phyloP scores from a whole-genome alignment of 495 filamentous ascomycete species.

The Rhizodiscina lignyota region DNA sequence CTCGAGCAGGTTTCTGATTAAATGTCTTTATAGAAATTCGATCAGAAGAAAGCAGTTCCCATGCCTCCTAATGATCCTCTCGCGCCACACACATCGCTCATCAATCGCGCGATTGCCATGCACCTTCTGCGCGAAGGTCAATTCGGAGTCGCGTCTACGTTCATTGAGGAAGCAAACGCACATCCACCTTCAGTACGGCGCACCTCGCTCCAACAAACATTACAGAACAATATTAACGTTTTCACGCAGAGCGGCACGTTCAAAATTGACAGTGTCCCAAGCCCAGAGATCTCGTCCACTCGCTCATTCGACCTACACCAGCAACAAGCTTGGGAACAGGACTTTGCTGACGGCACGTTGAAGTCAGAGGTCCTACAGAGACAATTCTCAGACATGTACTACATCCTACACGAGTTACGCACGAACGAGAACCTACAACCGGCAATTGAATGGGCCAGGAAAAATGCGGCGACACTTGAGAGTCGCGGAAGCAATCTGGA shows the following conservation, averaged over 20 bases:
- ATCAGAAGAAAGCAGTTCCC: conserved; percentile 54
- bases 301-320: conserved; percentile 7
- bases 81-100: conserved; percentile 51
- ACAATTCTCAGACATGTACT: conserved; percentile 78
- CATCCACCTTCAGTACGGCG: conserved; percentile 7
- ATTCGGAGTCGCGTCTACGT: conserved; percentile 71
- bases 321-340: conserved; percentile 11
- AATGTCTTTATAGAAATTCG: no score
- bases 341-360: conserved; percentile 11
- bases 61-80: conserved; percentile 67
- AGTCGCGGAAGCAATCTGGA: conserved; percentile 79
- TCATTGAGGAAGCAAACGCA: conserved; percentile 46
- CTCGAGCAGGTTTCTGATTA: background rate
- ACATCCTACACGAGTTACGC: conserved; percentile 63
- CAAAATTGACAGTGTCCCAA: background rate
- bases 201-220: conserved; percentile 1
- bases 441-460: conserved; percentile 73
- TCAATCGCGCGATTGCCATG: conserved; percentile 91
- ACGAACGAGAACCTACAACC: conserved; percentile 51
- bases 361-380: conserved; percentile 38
- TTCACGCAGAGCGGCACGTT: no score
- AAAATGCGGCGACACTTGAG: conserved; percentile 53
- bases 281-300: background rate
- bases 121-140: conserved; percentile 89
- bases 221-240: background rate